Base-by-base conservation (phyloP, 129 eudicot species). In the Flaveria trinervia region DNA sequence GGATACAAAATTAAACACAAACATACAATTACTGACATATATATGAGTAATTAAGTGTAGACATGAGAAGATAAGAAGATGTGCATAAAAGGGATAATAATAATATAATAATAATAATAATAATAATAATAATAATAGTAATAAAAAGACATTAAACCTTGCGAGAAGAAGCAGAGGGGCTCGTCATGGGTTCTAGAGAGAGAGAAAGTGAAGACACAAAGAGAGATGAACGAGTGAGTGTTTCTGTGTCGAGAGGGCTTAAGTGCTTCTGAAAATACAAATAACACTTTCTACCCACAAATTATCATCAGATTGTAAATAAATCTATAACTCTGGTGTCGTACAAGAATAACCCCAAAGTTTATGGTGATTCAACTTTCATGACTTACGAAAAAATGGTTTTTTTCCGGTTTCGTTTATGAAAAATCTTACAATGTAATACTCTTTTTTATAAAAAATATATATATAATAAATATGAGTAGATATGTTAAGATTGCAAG, bases 131-230 rank as follows among this genome's bases (percentile, higher is more conserved):
- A 18, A 18, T 23, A 23, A 0, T 23, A 20, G 22, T 20, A 20
- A 20, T 20, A 20, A 20, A 20, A 20, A 20, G 36, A 30, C 36
- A 30, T 30, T 18, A 62, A 46, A 88, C 93, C 93, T 86, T 88
- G 83, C 90, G 93, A 82, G 93, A 79, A 56, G 90, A 79, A 82
- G 85, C 86, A 16, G 93, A 88, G 36, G 93, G 70, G 77, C 88
- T 86, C 39, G 90, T 83, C 93, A 88, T 88, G 78, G 86, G 56
- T 78, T 72, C 82, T 51, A 80, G 77, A 23, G 26, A 71, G 64
- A 78, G 56, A 70, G 82, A 79, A 14, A 73, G 57, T 39, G 77
- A 39, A 33, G 68, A 61, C 55, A 39, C 39, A 33, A 48, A 62
- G 68, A 45, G 56, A 18, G 62, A 55, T 15, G 70, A 25, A 61